Percentiles rank a stretch among this genome's conserved stretches.
phyloP scores from a whole-genome alignment of 352 stramenopile species.

The Pythium biforme region DNA sequence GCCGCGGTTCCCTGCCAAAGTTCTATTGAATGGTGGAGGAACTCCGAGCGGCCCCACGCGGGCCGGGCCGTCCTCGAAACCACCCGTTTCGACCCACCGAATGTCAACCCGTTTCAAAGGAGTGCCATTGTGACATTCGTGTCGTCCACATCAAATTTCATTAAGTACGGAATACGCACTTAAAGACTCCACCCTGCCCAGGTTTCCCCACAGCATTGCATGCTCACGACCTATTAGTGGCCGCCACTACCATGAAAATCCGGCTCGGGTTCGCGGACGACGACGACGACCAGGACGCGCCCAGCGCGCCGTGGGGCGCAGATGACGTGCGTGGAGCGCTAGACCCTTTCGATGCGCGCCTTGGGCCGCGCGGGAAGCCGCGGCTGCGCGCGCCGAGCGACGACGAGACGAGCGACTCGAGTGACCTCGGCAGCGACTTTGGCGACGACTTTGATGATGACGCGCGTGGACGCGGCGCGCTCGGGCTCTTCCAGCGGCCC shows the following conservation, averaged over 20 bases:
- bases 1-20: slow-evolving; percentile 4
- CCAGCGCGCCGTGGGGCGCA: not conserved
- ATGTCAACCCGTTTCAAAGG: slow-evolving; percentile 3
- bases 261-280: slow-evolving; percentile 32
- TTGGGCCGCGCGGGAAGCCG: slow-evolving; percentile 5
- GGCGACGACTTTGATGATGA: slow-evolving; percentile 20
- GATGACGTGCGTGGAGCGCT: not conserved
- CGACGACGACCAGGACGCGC: slow-evolving; percentile 24
- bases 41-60: slow-evolving; percentile 19
- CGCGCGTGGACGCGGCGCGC: slow-evolving; percentile 13
- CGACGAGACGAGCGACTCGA: slow-evolving; percentile 44
- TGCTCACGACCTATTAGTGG: no score
- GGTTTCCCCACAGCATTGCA: no score
- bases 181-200: slow-evolving; percentile 3
- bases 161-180: slow-evolving; percentile 32
- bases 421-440: slow-evolving; percentile 38
- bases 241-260: slow-evolving; percentile 52
- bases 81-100: slow-evolving; percentile 12
- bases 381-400: slow-evolving; percentile 51
- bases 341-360: slow-evolving; percentile 14
- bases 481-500: slow-evolving; percentile 18
- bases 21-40: slow-evolving; percentile 35
- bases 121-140: slow-evolving; percentile 12
- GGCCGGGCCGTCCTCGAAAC: slow-evolving; percentile 7
- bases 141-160: slow-evolving; percentile 26